These are phyloP conservation scores for Geranium rotundifolium DNA, from an alignment of 345 rosid species.

Conservation along the genomic window DNA sequence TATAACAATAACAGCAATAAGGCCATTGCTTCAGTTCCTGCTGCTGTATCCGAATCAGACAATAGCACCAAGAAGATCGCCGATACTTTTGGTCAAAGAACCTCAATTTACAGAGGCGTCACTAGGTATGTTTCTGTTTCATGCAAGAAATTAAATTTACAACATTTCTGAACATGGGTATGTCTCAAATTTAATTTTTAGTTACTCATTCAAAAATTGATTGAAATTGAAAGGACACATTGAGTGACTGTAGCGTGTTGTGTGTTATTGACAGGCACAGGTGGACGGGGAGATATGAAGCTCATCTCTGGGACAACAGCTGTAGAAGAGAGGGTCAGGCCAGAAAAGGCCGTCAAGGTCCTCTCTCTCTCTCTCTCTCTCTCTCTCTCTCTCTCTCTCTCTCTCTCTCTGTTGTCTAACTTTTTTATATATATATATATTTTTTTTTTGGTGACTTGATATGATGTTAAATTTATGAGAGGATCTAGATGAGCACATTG, in stretches of 20 bases:
- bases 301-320: conserved; percentile 99
- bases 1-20: conserved; percentile 10
- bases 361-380: neutral
- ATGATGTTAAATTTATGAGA: too few species aligned
- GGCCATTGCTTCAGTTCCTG: conserved; percentile 16
- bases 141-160: too few species aligned
- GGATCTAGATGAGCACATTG: too few species aligned
- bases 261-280: conserved; percentile 47
- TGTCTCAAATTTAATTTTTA: too few species aligned
- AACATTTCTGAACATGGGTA: too few species aligned
- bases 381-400: neutral
- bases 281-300: conserved; percentile 51
- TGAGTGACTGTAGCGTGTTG: too few species aligned
- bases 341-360: conserved; percentile 99
- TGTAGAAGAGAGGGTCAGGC: conserved; percentile 98
- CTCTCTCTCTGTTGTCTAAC: neutral
- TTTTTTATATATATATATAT: neutral
- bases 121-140: conserved; percentile 40
- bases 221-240: too few species aligned
- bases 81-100: conserved; percentile 84
- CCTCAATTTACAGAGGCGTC: conserved; percentile 94
- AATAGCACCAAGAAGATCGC: conserved; percentile 46
- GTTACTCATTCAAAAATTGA: too few species aligned
- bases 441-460: neutral
- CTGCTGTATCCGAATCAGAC: conserved; percentile 35